Evolutionary conservation across 352 stramenopile genomes (phyloP), one percentile per base, ranked within the genome.

Genomic region (Globisporangium irregulare): DNA sequence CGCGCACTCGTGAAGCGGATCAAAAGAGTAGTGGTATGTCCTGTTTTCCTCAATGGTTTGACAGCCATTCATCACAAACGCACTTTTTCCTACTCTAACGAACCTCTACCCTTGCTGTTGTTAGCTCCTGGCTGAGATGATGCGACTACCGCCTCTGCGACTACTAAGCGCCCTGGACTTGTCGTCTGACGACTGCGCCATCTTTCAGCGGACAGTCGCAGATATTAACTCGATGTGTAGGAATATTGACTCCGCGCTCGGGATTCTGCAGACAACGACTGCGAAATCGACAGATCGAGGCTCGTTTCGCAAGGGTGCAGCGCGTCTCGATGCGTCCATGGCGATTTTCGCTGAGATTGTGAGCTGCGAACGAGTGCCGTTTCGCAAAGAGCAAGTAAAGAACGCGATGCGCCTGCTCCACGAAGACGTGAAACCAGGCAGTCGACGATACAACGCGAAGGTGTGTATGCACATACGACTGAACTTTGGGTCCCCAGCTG

Each of bases 301-400:
- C 20, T 56, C 50, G n/a, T 56, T 56, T 15, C 22, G 50, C 22
- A 56, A 32, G 50, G 22, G 50, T 5, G n/a, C 7, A 3, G 50
- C 14, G 3, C 50, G 12, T 4, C n/a, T 56, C 22, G 50, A 56
- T 12, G 50, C 50, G 14, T 25, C 7, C 50, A 56, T 56, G 50
- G n/a, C 50, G 5, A 5, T 56, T 15, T 56, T 56, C 9, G n/a
- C 51, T 15, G 36, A 51, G 10, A 25, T 63, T n/a, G n/a, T 63
- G 20, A 32, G 12, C n/a, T 63, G 36, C 58, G n/a, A 63, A 29
- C 22, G 34, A 9, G n/a, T 63, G n/a, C 58, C 58, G 12, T 63
- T 63, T 29, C 58, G 14, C 3, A 63, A 54, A 48, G 58, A n/a
- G 7, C 58, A 54, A 14, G 58, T 54, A 4, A 24, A 25, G 12